Evolutionary conservation across 106 monocot genomes (phyloP), one percentile per base, ranked within the genome.

Genomic region (Dioscorea dumetorum): DNA sequence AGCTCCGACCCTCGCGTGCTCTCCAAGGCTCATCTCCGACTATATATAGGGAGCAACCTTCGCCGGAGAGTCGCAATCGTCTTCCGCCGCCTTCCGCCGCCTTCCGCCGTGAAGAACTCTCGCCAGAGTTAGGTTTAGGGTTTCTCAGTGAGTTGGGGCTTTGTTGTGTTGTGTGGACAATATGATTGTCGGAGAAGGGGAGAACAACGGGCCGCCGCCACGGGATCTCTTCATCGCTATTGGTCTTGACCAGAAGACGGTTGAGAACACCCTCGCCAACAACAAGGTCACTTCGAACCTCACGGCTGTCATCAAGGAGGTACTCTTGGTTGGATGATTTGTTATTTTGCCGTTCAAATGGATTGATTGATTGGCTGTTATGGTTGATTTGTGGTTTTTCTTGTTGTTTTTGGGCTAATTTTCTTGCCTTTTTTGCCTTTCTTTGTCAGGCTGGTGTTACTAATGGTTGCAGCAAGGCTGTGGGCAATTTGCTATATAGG

Each of bases 401-500:
- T 17, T 63, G 12, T 41, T 41, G 1, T 22, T 17, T 16, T 35
- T 13, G 12, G 63, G 0, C 18, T 34, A 18, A 13, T 4, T 18
- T 13, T 24, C 49, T 24, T 4, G 57, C 18, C 0, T 19, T 14
- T 49, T 13, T 33, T 57, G 59, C 7, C 34, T 64, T 79, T 59
- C 4, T 32, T 28, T 1, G 28, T 28, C 58, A 95, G 95, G 95
- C 89, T 18, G 70, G 67, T 60, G 84, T 84, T 72, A 19, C 58
- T 66, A 77, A 76, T 78, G 91, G 88, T 69, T 91, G 91, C 48
- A 77, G 57, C 78, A 97, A 87, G 69, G 22, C 84, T 13, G 57
- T 89, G 16, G 95, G 95, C 12, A 97, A 91, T 74, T 86, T 91
- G 68, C 86, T 97, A 2, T 97, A 97, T 57, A 91, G 50, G 82